A percentile compares a stretch with the other conserved stretches of the same genome.
Evolutionary conservation across 805 yeast species (phyloP).

Genomic region (Nakazawaea wickerhamii): DNA sequence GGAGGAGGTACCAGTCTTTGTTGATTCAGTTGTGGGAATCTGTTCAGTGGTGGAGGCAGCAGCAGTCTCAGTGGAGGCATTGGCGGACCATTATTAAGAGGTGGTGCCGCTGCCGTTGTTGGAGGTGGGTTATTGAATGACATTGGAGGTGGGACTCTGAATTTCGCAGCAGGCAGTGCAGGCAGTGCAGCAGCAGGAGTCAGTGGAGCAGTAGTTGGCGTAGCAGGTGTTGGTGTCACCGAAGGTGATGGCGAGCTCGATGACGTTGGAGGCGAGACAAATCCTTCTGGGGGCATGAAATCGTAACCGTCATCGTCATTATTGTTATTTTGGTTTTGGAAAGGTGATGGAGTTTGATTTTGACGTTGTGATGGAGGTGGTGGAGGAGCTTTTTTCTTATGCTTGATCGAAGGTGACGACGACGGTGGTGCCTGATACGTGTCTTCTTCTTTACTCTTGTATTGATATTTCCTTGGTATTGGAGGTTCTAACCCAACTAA

Average conservation of each 20-base stretch:
- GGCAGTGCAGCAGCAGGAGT: conserved; percentile 4
- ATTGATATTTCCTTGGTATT: conserved; percentile 56
- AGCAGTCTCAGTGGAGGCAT: conserved; percentile 16
- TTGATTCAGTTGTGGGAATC: conserved; percentile 11
- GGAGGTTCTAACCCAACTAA: conserved; percentile 84
- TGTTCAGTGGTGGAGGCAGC: conserved; percentile 10
- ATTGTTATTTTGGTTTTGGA: neutral
- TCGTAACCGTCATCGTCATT: conserved; percentile 17
- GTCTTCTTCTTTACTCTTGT: conserved; percentile 17
- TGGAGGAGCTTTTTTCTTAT: conserved; percentile 31
- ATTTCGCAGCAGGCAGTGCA: conserved; percentile 17
- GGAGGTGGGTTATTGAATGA: conserved; percentile 17
- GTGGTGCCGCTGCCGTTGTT: conserved; percentile 17
- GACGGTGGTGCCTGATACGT: conserved; percentile 33
- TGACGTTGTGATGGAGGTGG: conserved; percentile 37
- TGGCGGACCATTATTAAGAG: conserved; percentile 17
- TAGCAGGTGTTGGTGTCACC: conserved; percentile 14
- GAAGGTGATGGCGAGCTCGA: conserved; percentile 16
- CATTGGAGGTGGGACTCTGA: conserved; percentile 33
- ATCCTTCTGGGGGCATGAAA: conserved; percentile 17
- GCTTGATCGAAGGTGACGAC: conserved; percentile 22
- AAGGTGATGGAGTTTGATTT: conserved; percentile 32
- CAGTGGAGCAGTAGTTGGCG: neutral
- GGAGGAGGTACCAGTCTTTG: conserved; percentile 18
- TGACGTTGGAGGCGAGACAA: conserved; percentile 15